Evolutionary conservation across 441 rosid genomes (phyloP).

Genomic region (Sinapis alba): DNA sequence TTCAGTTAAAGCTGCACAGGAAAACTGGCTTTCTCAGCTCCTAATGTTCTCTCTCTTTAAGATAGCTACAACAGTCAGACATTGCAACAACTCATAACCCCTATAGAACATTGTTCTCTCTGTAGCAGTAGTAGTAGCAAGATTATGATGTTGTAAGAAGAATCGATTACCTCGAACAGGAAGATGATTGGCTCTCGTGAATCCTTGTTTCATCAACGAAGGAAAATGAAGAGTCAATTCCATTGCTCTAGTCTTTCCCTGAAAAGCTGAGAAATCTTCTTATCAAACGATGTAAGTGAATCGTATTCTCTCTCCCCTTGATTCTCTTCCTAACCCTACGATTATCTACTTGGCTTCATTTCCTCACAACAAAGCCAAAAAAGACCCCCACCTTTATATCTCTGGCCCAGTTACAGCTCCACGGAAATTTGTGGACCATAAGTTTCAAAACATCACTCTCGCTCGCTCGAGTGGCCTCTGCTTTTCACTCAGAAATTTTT

Average conservation of each 20-base stretch:
- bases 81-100: background rate
- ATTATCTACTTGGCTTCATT: background rate
- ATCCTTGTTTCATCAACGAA: slow-evolving; percentile 35
- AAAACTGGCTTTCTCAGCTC: slow-evolving; percentile 24
- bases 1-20: slow-evolving; percentile 71
- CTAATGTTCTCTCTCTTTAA: background rate
- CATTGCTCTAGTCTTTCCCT: slow-evolving; percentile 35
- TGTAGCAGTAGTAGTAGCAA: background rate
- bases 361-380: background rate
- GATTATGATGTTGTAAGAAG: background rate
- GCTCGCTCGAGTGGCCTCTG: slow-evolving; percentile 1
- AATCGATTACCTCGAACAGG: slow-evolving; percentile 44
- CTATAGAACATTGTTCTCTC: no score
- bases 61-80: background rate
- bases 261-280: slow-evolving; percentile 17
- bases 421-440: slow-evolving; percentile 23
- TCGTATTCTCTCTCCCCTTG: slow-evolving; percentile 2
- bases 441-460: background rate
- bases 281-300: background rate
- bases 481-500: background rate
- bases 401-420: slow-evolving; percentile 23
- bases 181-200: slow-evolving; percentile 20
- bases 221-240: slow-evolving; percentile 37
- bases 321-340: background rate
- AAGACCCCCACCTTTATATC: slow-evolving; percentile 1